Base-by-base conservation (phyloP, 345 rosid genomes). In the Iberis pinnata region DNA sequence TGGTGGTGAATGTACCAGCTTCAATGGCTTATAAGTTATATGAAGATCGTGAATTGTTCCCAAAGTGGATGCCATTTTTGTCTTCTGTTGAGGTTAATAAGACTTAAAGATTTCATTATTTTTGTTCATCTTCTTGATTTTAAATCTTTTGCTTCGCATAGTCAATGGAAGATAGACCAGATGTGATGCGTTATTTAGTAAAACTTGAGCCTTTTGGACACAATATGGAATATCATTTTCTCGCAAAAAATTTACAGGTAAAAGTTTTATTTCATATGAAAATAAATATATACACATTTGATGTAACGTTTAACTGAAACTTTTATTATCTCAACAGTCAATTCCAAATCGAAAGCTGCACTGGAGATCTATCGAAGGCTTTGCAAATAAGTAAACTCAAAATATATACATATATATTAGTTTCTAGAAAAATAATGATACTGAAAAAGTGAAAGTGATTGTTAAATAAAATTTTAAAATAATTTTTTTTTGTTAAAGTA, bases 291-390 rank as follows among this genome's bases (percentile, higher is more conserved):
- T n/a, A n/a, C n/a, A n/a, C n/a, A n/a, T n/a, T n/a, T n/a, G n/a
- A n/a, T n/a, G n/a, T n/a, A n/a, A 62, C 9, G 4, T 45, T 48
- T 58, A 12, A 12, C 8, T 27, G 12, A 18, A 39, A 45, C 49
- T 45, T 37, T 33, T 7, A 33, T 44, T 0, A 3, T 58, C 10
- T 56, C 25, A 57, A 71, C 78, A 88, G 95, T 92, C 95, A 50
- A 85, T 67, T 24, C 95, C 83, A 6, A 78, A 85, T 69, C 85
- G 83, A 49, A 87, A 84, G 71, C 76, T 87, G 49, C 93, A 87
- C 48, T 87, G 96, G 93, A 84, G 87, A 73, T 87, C 93, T 16
- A 61, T 87, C n/a, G 96, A 87, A 72, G 89, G 96, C 48, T 85
- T 87, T 69, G 77, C 78, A 25, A 87, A 87, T 74, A 78, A 78